Evolutionary conservation across 2,329 filamentous ascomycete genomes (phyloP), one percentile per base, ranked within the genome.

Genomic region (Gaeumannomyces sp.): DNA sequence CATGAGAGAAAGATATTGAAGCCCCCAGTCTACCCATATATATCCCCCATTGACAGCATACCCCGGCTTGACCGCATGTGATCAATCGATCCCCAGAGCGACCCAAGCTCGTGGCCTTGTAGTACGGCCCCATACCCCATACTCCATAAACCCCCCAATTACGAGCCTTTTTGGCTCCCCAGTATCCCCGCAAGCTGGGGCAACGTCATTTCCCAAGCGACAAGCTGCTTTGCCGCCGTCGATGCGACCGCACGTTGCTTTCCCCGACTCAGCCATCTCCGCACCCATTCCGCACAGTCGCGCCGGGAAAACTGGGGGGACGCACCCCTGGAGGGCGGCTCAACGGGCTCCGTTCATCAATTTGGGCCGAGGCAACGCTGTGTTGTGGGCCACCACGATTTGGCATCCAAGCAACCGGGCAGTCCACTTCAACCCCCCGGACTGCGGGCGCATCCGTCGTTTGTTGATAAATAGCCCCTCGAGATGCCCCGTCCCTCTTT

Each of bases 241-340:
- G 38, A 45, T 45, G 38, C 38, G 38, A 45, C 38, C 14, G 38
- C 45, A 50, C 45, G 4, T 50, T n/a, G 22, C 45, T 11, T 53
- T n/a, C 38, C 38, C 45, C 45, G 45, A 53, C 45, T n/a, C 19
- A 53, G 19, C 45, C 19, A n/a, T n/a, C 45, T n/a, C 45, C 45
- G 45, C 45, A n/a, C n/a, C n/a, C n/a, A 53, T n/a, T 53, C 45
- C 8, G 22, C 7, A 53, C 19, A n/a, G 1, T 1, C 2, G 1
- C 35, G 6, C 45, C 45, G 45, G 45, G 45, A n/a, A 53, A 53
- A 53, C 45, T 53, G 45, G 22, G 45, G 45, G 6, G 22, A 13
- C 22, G 19, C 59, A 64, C n/a, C 64, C 64, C 25, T 56, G 64
- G 31, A 60, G 57, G 28, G 22, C 64, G 64, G 64, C 19, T 62